Conservation (phyloP, 768 basidiomycete species). For the Cystobasidium tubakii region DNA sequence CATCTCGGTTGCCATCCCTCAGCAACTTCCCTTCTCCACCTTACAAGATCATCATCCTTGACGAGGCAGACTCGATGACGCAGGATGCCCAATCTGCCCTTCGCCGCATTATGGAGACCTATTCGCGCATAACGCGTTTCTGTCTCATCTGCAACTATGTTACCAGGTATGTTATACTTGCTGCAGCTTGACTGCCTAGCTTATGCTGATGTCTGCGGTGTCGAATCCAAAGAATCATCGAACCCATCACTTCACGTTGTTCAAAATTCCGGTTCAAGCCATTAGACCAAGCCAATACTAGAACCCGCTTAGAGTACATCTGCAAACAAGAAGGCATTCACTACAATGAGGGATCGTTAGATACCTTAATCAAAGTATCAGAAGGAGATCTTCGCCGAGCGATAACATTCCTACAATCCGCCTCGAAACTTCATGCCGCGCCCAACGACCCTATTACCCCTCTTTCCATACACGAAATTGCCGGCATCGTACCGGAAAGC, state of each 20-base stretch:
- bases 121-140: slow-evolving; percentile 91
- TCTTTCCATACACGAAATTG: slow-evolving; percentile 86
- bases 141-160: slow-evolving; percentile 99
- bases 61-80: slow-evolving; percentile 99
- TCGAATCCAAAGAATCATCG: slow-evolving; percentile 71
- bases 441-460: slow-evolving; percentile 59
- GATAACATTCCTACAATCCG: slow-evolving; percentile 96
- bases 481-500: slow-evolving; percentile 78
- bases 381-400: slow-evolving; percentile 90
- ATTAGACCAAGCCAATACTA: slow-evolving; percentile 70
- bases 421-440: slow-evolving; percentile 68
- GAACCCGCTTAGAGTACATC: slow-evolving; percentile 69
- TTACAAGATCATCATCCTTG: slow-evolving; percentile 96
- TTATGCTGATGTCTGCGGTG: neutral
- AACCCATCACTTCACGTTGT: slow-evolving; percentile 95
- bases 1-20: no score
- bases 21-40: slow-evolving; percentile 85
- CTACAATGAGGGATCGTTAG: slow-evolving; percentile 56
- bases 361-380: slow-evolving; percentile 70
- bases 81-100: slow-evolving; percentile 97
- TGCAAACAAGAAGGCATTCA: slow-evolving; percentile 66
- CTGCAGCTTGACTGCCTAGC: slow-evolving; percentile 1
- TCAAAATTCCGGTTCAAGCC: slow-evolving; percentile 98
- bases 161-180: slow-evolving; percentile 62
- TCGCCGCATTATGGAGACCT: slow-evolving; percentile 99